phyloP scores from a whole-genome alignment of 306 rosid genomes.

The Begonia fuchsioides region DNA sequence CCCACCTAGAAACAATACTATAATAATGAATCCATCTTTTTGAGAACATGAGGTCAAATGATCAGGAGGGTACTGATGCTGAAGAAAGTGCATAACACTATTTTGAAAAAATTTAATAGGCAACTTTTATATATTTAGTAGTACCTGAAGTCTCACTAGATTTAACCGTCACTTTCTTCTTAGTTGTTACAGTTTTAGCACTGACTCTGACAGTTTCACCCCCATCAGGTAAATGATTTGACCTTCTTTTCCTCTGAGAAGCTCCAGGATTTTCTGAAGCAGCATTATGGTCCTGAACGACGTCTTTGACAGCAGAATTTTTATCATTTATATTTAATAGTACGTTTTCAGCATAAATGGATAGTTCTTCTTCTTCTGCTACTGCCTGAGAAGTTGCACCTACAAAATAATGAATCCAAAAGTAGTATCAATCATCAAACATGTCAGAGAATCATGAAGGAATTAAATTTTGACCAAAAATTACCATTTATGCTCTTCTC shows the following conservation, averaged over 20 bases:
- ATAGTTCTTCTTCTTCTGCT: constrained; percentile 20
- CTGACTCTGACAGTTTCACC: constrained; percentile 19
- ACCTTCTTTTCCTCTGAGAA: constrained; percentile 32
- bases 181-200: constrained; percentile 12
- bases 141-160: constrained; percentile 43
- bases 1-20: constrained; percentile 26
- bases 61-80: neutral
- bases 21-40: constrained; percentile 4
- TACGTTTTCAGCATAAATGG: constrained; percentile 22
- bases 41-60: neutral
- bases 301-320: constrained; percentile 19
- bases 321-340: constrained; percentile 14
- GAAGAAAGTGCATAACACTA: neutral
- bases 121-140: constrained; percentile 9
- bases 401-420: constrained; percentile 15
- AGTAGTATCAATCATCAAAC: neutral
- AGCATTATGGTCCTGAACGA: constrained; percentile 18
- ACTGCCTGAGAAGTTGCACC: constrained; percentile 29
- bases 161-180: constrained; percentile 29
- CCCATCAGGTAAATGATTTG: constrained; percentile 19
- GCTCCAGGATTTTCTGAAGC: constrained; percentile 16
- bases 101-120: constrained; percentile 1
- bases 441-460: neutral
- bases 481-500: constrained; percentile 44
- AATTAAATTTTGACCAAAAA: neutral